Conservation (phyloP, 768 basidiomycete species). For the Mycena vulgaris region DNA sequence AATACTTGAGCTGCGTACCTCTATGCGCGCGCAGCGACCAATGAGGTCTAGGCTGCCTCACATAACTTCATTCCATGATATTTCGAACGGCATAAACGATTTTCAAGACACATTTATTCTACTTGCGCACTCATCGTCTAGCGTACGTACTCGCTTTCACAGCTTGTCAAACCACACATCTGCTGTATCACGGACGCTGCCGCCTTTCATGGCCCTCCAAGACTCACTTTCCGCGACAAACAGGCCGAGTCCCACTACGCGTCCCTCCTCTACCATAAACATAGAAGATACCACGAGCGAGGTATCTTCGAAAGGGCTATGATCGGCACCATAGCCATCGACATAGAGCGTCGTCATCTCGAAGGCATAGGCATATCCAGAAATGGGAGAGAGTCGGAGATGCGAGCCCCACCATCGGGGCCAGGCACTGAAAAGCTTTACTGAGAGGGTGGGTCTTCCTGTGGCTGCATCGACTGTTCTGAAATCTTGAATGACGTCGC, state of each 20-base stretch:
- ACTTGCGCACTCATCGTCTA: no score
- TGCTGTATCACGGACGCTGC: conserved; percentile 42
- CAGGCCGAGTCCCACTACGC: conserved; percentile 49
- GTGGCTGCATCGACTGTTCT: conserved; percentile 41
- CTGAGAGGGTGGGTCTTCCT: background rate
- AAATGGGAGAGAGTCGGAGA: conserved; percentile 43
- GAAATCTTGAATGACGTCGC: conserved; percentile 47
- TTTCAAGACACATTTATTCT: no score
- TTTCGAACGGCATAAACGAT: no score
- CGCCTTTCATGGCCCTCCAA: conserved; percentile 41
- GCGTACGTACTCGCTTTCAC: no score
- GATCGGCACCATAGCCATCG: conserved; percentile 55
- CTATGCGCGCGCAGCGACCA: no score
- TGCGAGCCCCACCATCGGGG: conserved; percentile 55
- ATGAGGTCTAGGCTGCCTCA: no score
- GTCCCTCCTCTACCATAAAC: conserved; percentile 46
- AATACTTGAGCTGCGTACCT: no score
- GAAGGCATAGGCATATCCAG: conserved; percentile 41
- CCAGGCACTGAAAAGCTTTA: conserved; percentile 50
- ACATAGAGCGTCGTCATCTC: conserved; percentile 50
- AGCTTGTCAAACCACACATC: conserved; percentile 51
- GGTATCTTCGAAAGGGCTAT: conserved; percentile 50
- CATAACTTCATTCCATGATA: no score
- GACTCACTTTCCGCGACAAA: conserved; percentile 35
- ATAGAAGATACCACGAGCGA: conserved; percentile 20